These are phyloP conservation scores for Seiridium unicorne DNA, from an alignment of 2,329 filamentous ascomycete genomes.

Conservation along the genomic window DNA sequence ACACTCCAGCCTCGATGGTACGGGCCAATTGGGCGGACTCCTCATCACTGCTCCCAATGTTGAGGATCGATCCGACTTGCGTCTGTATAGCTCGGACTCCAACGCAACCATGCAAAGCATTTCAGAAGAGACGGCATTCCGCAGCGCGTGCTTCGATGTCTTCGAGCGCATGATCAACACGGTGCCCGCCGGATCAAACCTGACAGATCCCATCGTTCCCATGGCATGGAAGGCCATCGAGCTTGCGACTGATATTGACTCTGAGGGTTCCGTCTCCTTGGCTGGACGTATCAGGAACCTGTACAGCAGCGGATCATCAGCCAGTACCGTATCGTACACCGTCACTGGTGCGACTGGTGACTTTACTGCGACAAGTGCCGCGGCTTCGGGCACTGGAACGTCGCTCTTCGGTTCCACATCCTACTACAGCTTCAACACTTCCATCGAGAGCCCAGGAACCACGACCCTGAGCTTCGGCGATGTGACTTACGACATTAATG, in stretches of 20 bases:
- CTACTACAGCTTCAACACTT: constrained; percentile 4
- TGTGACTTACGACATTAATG: not conserved
- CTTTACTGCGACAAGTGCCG: not conserved
- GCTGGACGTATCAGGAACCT: constrained; percentile 3
- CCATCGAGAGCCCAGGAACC: constrained; percentile 4
- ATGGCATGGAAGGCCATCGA: constrained; percentile 6
- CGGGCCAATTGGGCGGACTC: not conserved
- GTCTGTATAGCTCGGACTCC: constrained; percentile 4
- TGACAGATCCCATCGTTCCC: not conserved
- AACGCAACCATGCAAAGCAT: constrained; percentile 4
- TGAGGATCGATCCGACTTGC: constrained; percentile 4
- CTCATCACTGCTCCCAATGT: not conserved
- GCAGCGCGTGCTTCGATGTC: not conserved
- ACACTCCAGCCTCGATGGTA: not conserved
- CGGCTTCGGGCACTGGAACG: not conserved
- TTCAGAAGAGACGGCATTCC: constrained; percentile 1
- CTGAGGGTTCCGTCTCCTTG: not conserved
- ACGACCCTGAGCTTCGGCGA: not conserved
- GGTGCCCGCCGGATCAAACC: not conserved
- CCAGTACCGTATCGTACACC: not conserved
- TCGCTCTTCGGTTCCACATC: not conserved
- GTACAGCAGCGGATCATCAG: not conserved
- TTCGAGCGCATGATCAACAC: constrained; percentile 8
- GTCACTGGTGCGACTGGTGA: not conserved
- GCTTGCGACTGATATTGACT: not conserved